Percentiles rank a stretch among this genome's conserved stretches.
These are phyloP conservation scores for Diddensiella transvaalensis DNA, from an alignment of 805 yeast genomes.

Conservation along the genomic window DNA sequence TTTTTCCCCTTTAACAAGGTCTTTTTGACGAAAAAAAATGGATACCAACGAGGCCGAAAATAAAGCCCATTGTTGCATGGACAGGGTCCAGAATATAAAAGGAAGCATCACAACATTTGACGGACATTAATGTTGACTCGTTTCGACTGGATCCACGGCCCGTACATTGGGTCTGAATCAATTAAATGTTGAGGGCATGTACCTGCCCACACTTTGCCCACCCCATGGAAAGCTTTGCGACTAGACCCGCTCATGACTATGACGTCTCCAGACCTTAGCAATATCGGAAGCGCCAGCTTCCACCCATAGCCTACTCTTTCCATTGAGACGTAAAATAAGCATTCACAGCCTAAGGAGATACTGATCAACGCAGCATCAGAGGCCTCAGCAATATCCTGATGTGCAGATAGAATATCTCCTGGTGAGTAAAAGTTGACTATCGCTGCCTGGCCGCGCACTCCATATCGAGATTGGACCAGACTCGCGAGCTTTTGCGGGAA, in stretches of 20 bases:
- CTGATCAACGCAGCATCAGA: slow-evolving; percentile 37
- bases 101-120: slow-evolving; percentile 32
- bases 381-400: slow-evolving; percentile 42
- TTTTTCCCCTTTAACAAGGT: too few relatives aligned
- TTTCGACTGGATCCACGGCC: slow-evolving; percentile 35
- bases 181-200: slow-evolving; percentile 33
- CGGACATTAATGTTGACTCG: slow-evolving; percentile 40
- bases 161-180: slow-evolving; percentile 18
- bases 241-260: slow-evolving; percentile 41
- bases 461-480: slow-evolving; percentile 24
- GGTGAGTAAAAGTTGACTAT: slow-evolving; percentile 42
- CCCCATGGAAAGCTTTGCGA: slow-evolving; percentile 42
- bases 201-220: slow-evolving; percentile 36
- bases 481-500: slow-evolving; percentile 31
- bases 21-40: too few relatives aligned
- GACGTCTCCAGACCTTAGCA: slow-evolving; percentile 39
- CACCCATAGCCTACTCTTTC: slow-evolving; percentile 1
- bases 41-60: too few relatives aligned
- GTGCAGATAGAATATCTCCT: slow-evolving; percentile 43
- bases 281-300: slow-evolving; percentile 33
- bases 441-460: slow-evolving; percentile 38
- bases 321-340: slow-evolving; percentile 36
- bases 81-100: too few relatives aligned
- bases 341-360: slow-evolving; percentile 39
- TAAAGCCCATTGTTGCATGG: too few relatives aligned